These are phyloP conservation scores for Rhodosporidiobolus sp. DNA, from an alignment of 768 basidiomycete genomes.

Conservation along the genomic window DNA sequence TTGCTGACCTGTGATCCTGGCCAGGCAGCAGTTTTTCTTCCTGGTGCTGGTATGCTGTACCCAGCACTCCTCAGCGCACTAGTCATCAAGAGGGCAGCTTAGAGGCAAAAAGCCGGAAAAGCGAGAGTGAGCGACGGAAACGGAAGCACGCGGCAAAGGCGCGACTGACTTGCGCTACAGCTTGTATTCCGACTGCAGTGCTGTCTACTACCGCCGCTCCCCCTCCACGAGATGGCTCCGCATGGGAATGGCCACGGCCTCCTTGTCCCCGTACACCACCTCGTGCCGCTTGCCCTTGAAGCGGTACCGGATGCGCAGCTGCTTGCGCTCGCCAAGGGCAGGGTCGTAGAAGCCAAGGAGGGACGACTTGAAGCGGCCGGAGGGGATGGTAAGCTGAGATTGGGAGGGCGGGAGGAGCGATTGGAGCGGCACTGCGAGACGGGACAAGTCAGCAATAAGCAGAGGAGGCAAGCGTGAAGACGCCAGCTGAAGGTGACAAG, in stretches of 20 bases:
- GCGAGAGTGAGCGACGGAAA: too few relatives aligned
- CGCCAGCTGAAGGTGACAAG: not conserved
- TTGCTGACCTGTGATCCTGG: too few relatives aligned
- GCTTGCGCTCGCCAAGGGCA: slow-evolving; percentile 68
- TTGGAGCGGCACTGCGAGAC: slow-evolving; percentile 61
- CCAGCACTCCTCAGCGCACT: too few relatives aligned
- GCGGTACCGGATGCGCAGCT: slow-evolving; percentile 66
- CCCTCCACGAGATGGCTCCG: slow-evolving; percentile 32
- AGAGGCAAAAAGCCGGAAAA: too few relatives aligned
- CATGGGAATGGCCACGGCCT: slow-evolving; percentile 66
- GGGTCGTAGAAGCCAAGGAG: slow-evolving; percentile 88
- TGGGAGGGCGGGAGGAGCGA: slow-evolving; percentile 63
- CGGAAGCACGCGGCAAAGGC: too few relatives aligned
- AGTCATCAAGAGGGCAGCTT: too few relatives aligned
- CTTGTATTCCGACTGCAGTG: too few relatives aligned
- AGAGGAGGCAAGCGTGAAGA: not conserved
- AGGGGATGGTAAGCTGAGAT: slow-evolving; percentile 73
- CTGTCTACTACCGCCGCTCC: not conserved
- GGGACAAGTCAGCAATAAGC: not conserved
- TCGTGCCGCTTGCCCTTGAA: slow-evolving; percentile 72
- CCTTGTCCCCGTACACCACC: slow-evolving; percentile 67
- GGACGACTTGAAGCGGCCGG: slow-evolving; percentile 68
- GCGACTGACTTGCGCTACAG: too few relatives aligned
- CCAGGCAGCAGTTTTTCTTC: too few relatives aligned
- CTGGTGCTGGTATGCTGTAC: too few relatives aligned